Evolutionary conservation across 1,139 yeast genomes (phyloP), one percentile per base, ranked within the genome.

Genomic region (Wickerhamiella infanticola): DNA sequence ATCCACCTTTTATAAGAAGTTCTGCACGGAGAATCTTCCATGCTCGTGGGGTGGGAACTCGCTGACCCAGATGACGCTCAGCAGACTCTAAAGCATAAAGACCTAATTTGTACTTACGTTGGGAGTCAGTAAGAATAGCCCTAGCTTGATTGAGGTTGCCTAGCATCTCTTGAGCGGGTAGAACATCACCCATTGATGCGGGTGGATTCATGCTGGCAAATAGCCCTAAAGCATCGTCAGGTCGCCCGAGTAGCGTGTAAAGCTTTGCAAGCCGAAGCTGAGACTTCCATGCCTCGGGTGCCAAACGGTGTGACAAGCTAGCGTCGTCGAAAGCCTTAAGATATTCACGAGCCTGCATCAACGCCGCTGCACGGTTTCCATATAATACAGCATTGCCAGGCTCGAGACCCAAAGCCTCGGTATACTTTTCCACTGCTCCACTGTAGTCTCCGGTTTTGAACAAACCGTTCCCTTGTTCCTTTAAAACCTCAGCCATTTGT

Each of bases 301-400:
- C 63, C n/a, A 63, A 55, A 23, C 51, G 47, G 43, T 59, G 56
- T n/a, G 68, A 64, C 42, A 51, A 51, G 31, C 51, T 48, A 4
- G 65, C 58, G 53, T 81, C 86, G 31, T 63, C 58, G 7, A 77
- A 60, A 1, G 93, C 94, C 39, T 73, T 65, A 5, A 65, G 61
- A 67, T 72, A 81, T 46, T 74, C 73, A 5, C 67, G 61, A 4
- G 77, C 62, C 52, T 81, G 81, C 55, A 83, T 64, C 51, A 74
- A 70, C n/a, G 94, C 75, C 69, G 82, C 81, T 3, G 94, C 81
- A 48, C 93, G 65, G 60, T 88, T 88, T n/a, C 94, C 80, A 56
- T 74, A 80, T 33, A 81, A 68, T 13, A 62, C 57, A 6, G 69
- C 60, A 49, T 62, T 63, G 37, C 54, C 50, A 8, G 69, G 67